Base-by-base conservation (phyloP, 495 filamentous ascomycete genomes). In the Penicillium bovifimosum region DNA sequence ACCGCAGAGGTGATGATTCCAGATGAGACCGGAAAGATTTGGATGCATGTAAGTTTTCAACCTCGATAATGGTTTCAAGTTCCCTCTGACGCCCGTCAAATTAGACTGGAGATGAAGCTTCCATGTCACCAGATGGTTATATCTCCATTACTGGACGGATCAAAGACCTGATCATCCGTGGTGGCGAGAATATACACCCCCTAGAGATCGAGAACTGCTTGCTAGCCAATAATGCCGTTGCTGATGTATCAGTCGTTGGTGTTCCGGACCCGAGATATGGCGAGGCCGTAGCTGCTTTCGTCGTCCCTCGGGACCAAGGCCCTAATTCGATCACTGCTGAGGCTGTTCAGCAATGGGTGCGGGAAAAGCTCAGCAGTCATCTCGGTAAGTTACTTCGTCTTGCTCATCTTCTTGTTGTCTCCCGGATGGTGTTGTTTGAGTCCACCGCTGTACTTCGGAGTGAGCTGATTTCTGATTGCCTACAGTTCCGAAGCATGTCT, bases 101-200 rank as follows among this genome's bases (percentile, higher is more conserved):
- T 32, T 20, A 76, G 73, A 95, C 86, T 1, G 92, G 93, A 14
- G 93, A 98, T 60, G 93, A 98, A 71, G 93, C 90, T n/a, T 72
- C 76, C 36, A 92, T 98, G 80, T 90, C 93, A 17, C 59, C 54
- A 32, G 70, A 81, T 28, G 84, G 85, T 16, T 79, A 86, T 55
- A 68, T 91, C 42, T 73, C 78, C 18, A 90, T 93, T 42, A 84
- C 81, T 1, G 88, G 90, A 42, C 76, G 88, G 0, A 83, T 91
- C 49, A 96, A 96, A 71, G 93, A 98, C 63, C 65, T 96, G 51
- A 90, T 98, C 49, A 96, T 98, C 59, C 79, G 87, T 24, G 93
- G 88, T 14, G 92, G 93, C 2, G 93, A 96, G 66, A 98, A 98
- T 61, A 96, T 98, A 58, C 90, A 96, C 63, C 93, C 93, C 2